These are phyloP conservation scores for Sclerotinia minor DNA, from an alignment of 2,329 filamentous ascomycete species.

Conservation along the genomic window DNA sequence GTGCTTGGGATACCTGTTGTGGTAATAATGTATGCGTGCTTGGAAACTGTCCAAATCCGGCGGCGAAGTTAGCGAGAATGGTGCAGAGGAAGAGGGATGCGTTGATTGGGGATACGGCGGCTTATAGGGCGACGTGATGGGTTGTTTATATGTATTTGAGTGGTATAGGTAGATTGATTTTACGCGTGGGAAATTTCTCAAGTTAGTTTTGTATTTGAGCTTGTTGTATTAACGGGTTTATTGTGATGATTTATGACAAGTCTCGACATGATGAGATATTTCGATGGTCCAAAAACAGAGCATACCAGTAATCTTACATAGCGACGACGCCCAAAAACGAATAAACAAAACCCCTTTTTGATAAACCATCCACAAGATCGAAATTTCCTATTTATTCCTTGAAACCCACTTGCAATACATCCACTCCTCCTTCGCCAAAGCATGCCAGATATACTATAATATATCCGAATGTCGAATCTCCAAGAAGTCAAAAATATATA, in stretches of 20 bases:
- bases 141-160: neutral
- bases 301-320: too few species aligned
- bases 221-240: neutral
- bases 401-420: too few species aligned
- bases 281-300: neutral
- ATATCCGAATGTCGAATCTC: too few species aligned
- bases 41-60: slow-evolving; percentile 23
- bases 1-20: slow-evolving; percentile 24
- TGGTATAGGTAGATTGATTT: neutral
- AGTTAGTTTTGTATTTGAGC: neutral
- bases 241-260: neutral
- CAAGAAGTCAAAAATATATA: too few species aligned
- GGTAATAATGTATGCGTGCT: slow-evolving; percentile 21
- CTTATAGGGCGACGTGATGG: slow-evolving; percentile 6
- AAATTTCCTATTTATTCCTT: too few species aligned
- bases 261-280: neutral
- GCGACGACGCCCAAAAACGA: too few species aligned
- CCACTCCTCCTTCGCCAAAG: too few species aligned
- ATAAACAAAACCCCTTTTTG: too few species aligned
- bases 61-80: neutral
- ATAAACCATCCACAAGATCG: too few species aligned
- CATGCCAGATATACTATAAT: too few species aligned
- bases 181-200: neutral
- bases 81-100: slow-evolving; percentile 11
- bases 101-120: slow-evolving; percentile 13